These are phyloP conservation scores for Diplocarpon mali DNA, from an alignment of 2,329 filamentous ascomycete species.

Conservation along the genomic window DNA sequence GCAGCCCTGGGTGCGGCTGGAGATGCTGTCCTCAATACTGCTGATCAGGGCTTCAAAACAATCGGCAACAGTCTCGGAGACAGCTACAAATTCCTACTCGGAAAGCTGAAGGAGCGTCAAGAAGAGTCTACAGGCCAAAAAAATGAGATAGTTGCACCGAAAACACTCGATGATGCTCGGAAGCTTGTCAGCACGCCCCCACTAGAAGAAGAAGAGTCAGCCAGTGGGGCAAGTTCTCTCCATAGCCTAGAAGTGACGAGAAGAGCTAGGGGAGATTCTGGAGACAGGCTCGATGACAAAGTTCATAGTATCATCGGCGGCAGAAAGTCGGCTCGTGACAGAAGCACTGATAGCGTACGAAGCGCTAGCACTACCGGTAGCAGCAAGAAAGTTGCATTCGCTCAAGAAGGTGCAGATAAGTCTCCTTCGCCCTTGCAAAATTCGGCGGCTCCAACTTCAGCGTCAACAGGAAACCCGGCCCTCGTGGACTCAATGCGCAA, in stretches of 20 bases:
- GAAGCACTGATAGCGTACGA: conserved; percentile 62
- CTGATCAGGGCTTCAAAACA: conserved; percentile 84
- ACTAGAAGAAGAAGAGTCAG: conserved; percentile 31
- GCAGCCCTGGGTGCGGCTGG: conserved; percentile 72
- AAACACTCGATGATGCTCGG: conserved; percentile 84
- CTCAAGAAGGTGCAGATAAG: conserved; percentile 31
- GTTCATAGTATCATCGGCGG: conserved; percentile 63
- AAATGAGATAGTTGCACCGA: conserved; percentile 55
- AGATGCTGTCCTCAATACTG: conserved; percentile 75
- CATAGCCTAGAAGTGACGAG: conserved; percentile 29
- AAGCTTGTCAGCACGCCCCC: conserved; percentile 72
- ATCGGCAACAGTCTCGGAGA: conserved; percentile 85
- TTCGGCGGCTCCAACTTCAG: conserved; percentile 21
- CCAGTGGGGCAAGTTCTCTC: conserved; percentile 39
- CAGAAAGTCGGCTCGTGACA: conserved; percentile 50
- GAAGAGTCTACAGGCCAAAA: conserved; percentile 33
- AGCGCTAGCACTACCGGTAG: conserved; percentile 40
- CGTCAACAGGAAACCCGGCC: conserved; percentile 42
- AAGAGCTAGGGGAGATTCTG: conserved; percentile 25
- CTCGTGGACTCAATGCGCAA: conserved; percentile 71
- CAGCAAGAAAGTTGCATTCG: conserved; percentile 46
- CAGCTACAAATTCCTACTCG: conserved; percentile 88
- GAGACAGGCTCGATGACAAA: conserved; percentile 45
- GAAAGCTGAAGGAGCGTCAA: conserved; percentile 68
- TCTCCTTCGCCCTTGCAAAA: conserved; percentile 21